Percentiles rank a stretch among this genome's conserved stretches.
Conservation (phyloP, 2,329 filamentous ascomycete species). For the Hortaea werneckii region DNA sequence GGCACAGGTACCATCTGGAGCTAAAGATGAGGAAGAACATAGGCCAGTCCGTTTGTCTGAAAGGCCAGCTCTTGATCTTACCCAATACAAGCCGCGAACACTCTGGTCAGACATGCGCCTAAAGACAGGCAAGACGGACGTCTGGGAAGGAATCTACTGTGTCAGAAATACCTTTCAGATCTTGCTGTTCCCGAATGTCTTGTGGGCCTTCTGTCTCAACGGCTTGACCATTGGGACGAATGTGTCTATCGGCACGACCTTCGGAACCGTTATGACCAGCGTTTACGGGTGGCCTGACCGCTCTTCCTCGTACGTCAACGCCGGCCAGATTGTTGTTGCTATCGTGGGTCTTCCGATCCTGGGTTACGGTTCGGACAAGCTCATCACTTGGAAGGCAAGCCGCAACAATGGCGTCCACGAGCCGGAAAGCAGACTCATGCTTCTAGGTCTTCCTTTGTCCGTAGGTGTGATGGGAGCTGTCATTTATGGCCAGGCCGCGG, state of each 20-base stretch:
- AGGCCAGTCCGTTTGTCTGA: no score
- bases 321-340: conserved; percentile 31
- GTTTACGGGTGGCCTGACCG: conserved; percentile 30
- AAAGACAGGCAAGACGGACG: no score
- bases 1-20: no score
- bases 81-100: no score
- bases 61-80: no score
- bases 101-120: no score
- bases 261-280: conserved; percentile 26
- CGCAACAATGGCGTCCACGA: conserved; percentile 33
- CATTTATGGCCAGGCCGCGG: conserved; percentile 17
- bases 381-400: conserved; percentile 27
- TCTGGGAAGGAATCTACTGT: no score
- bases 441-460: conserved; percentile 28
- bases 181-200: no score
- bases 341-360: conserved; percentile 31
- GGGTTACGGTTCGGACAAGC: conserved; percentile 30
- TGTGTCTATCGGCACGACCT: conserved; percentile 35
- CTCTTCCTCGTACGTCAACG: conserved; percentile 26
- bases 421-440: conserved; percentile 31
- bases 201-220: no score
- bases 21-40: no score
- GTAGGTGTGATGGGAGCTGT: conserved; percentile 30
- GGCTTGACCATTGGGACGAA: conserved; percentile 25
- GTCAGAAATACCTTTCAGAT: no score